These are phyloP conservation scores for Voacanga thouarsii DNA, from an alignment of 257 asterid genomes.

Conservation along the genomic window DNA sequence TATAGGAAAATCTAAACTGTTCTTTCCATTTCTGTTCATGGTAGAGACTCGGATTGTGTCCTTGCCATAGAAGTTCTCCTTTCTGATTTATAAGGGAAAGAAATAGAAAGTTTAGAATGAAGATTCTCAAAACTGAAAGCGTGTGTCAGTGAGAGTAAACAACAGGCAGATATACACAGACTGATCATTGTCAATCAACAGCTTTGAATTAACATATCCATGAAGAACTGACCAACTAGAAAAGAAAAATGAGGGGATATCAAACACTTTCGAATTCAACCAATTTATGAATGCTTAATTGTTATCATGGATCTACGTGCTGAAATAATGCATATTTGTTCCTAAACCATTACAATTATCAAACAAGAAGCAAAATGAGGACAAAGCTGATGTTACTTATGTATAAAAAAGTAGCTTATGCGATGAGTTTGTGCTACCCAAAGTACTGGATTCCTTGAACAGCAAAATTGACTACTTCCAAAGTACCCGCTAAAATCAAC, in stretches of 20 bases:
- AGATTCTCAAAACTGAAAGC: neutral
- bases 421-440: slow-evolving; percentile 42
- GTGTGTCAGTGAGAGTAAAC: neutral
- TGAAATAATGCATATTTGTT: neutral
- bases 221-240: neutral
- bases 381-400: neutral
- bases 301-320: neutral
- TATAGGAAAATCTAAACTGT: slow-evolving; percentile 57
- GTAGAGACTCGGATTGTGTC: slow-evolving; percentile 62
- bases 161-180: neutral
- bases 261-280: neutral
- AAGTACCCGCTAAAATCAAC: slow-evolving; percentile 52
- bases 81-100: slow-evolving; percentile 34
- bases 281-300: neutral
- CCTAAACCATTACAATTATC: neutral
- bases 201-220: neutral
- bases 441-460: slow-evolving; percentile 70
- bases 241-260: neutral
- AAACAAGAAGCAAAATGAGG: neutral
- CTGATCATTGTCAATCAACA: neutral
- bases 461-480: slow-evolving; percentile 65
- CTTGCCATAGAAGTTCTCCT: slow-evolving; percentile 62
- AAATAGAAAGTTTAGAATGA: slow-evolving; percentile 1
- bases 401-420: neutral
- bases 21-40: slow-evolving; percentile 63